A percentile compares a stretch with the other conserved stretches of the same genome.
Conservation (phyloP, 768 basidiomycete species). For the Flagelloscypha sp. region DNA sequence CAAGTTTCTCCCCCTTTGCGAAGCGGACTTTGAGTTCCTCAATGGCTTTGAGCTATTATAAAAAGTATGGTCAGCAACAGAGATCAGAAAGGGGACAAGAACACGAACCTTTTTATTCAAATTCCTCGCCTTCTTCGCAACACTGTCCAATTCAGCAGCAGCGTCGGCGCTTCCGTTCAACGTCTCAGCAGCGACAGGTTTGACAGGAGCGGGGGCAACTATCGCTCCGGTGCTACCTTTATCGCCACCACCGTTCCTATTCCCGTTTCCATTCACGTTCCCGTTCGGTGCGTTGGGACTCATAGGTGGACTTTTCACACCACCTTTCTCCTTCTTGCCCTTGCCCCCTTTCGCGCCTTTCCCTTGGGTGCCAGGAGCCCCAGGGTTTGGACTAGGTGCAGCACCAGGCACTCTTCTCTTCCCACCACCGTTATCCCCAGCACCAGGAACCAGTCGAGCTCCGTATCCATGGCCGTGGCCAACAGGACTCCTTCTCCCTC, state of each 20-base stretch:
- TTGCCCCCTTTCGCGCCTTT: conserved; percentile 40
- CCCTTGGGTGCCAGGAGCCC: too few relatives aligned
- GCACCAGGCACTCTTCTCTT: conserved; percentile 76
- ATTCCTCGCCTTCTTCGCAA: conserved; percentile 90
- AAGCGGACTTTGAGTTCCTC: conserved; percentile 94
- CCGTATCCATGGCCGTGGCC: conserved; percentile 38
- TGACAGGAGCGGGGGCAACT: conserved; percentile 7
- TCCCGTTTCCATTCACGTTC: too few relatives aligned
- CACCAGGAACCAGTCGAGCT: too few relatives aligned
- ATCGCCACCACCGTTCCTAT: too few relatives aligned
- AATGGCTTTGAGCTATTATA: conserved; percentile 88
- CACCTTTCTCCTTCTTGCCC: conserved; percentile 53
- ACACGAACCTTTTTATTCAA: conserved; percentile 83
- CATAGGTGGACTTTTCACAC: too few relatives aligned
- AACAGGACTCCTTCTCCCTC: conserved; percentile 51
- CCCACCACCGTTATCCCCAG: conserved; percentile 28
- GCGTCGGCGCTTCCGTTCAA: conserved; percentile 30
- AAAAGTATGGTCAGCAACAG: conserved; percentile 6
- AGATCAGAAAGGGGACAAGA: conserved; percentile 1
- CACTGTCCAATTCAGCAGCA: conserved; percentile 66
- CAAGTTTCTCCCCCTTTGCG: conserved; percentile 82
- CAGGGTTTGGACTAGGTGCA: conserved; percentile 39
- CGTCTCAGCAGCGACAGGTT: conserved; percentile 15
- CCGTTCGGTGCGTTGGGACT: too few relatives aligned
- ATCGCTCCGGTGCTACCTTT: too few relatives aligned